Evolutionary conservation across 2,329 filamentous ascomycete genomes (phyloP).

Genomic region (Penicillium sp.): DNA sequence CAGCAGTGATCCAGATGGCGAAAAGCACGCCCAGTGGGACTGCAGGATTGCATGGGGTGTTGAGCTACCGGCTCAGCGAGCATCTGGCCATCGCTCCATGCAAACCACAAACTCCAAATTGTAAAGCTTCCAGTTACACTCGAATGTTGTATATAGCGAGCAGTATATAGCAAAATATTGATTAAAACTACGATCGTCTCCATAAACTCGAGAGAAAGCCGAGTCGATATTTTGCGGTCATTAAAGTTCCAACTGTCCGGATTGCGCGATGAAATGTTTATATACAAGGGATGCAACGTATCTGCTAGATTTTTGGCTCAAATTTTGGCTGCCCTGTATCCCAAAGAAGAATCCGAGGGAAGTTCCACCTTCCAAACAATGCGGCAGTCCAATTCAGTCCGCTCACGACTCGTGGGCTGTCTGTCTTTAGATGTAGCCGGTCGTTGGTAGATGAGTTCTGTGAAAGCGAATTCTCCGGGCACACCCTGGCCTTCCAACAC

Average conservation of each 20-base stretch:
- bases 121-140: neutral
- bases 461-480: constrained; percentile 31
- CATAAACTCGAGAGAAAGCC: no score
- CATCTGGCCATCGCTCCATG: constrained; percentile 27
- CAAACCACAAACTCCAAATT: constrained; percentile 21
- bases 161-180: neutral
- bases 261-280: no score
- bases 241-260: no score
- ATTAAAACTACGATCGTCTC: no score
- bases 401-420: constrained; percentile 12
- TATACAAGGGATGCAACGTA: no score
- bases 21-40: constrained; percentile 26
- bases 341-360: constrained; percentile 21
- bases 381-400: constrained; percentile 34
- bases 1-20: neutral
- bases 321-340: constrained; percentile 16
- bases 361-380: constrained; percentile 37
- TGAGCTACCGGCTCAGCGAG: constrained; percentile 22
- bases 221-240: no score
- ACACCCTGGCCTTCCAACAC: constrained; percentile 32
- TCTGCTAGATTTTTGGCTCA: no score
- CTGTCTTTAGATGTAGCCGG: neutral
- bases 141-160: neutral
- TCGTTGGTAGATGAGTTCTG: constrained; percentile 26
- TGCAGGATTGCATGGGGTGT: constrained; percentile 28